Percentiles rank a stretch among this genome's conserved stretches.
phyloP scores from a whole-genome alignment of 495 filamentous ascomycete species.

The Penicillium tannophilum region DNA sequence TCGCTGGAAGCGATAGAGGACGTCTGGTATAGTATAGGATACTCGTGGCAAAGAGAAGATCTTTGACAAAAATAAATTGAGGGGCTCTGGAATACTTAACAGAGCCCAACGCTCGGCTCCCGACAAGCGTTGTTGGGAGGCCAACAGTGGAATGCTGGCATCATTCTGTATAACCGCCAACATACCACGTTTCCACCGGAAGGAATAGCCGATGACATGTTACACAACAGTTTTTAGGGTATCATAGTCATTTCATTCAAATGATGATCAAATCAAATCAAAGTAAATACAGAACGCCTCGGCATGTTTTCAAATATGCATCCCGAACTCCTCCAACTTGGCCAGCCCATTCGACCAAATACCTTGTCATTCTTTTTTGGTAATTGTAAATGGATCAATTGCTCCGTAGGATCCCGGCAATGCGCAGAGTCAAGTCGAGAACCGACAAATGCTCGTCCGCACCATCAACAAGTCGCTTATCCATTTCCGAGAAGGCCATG shows the following conservation, averaged over 20 bases:
- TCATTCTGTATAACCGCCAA: neutral
- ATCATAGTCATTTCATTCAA: slow-evolving; percentile 30
- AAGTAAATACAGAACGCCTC: slow-evolving; percentile 28
- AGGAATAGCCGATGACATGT: neutral
- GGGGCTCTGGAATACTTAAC: slow-evolving; percentile 1
- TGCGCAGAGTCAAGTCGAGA: slow-evolving; percentile 77
- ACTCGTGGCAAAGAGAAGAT: neutral
- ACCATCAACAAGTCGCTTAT: slow-evolving; percentile 96
- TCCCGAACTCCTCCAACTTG: slow-evolving; percentile 21
- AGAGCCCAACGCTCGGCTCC: neutral
- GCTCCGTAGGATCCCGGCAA: slow-evolving; percentile 71
- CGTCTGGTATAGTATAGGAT: neutral
- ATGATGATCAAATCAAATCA: slow-evolving; percentile 2
- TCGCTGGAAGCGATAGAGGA: neutral
- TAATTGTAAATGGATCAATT: neutral
- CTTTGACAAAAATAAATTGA: slow-evolving; percentile 1
- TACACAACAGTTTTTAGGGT: slow-evolving; percentile 16
- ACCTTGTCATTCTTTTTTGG: neutral
- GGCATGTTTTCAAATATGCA: slow-evolving; percentile 6
- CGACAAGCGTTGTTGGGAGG: neutral
- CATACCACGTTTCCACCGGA: neutral
- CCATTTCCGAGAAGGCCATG: slow-evolving; percentile 84
- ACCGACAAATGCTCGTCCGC: slow-evolving; percentile 93
- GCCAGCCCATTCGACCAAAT: neutral
- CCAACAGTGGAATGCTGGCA: neutral